Conservation (phyloP, 352 stramenopile genomes). For the Saprolegnia diclina region DNA sequence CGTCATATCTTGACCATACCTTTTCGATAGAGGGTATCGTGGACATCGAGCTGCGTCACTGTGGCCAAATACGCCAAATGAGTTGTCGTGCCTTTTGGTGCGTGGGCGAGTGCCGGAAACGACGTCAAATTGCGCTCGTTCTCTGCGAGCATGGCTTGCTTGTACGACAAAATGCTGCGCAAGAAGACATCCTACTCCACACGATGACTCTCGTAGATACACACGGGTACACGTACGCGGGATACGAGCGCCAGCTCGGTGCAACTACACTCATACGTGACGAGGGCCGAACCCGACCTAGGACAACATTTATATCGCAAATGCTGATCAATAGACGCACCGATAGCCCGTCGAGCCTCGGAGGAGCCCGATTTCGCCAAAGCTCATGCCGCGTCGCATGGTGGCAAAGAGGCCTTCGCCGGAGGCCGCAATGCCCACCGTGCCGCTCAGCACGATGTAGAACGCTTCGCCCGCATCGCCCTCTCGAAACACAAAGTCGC, state of each 20-base stretch:
- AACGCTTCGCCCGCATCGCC: constrained; percentile 61
- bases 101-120: constrained; percentile 40
- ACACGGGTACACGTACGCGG: constrained; percentile 24
- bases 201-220: background rate
- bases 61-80: constrained; percentile 62
- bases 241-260: constrained; percentile 55
- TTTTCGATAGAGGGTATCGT: constrained; percentile 40
- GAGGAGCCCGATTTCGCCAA: constrained; percentile 69
- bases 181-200: constrained; percentile 55
- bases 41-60: constrained; percentile 39
- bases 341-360: constrained; percentile 29
- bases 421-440: constrained; percentile 55
- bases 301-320: too few species aligned
- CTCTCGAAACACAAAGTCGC: constrained; percentile 67
- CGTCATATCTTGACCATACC: background rate
- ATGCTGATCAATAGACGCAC: constrained; percentile 1
- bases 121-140: constrained; percentile 51
- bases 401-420: constrained; percentile 63
- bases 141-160: constrained; percentile 51
- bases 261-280: constrained; percentile 43
- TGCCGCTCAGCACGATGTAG: constrained; percentile 65
- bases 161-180: constrained; percentile 62
- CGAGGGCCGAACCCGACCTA: constrained; percentile 51
- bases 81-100: constrained; percentile 48
- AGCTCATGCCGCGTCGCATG: constrained; percentile 55